These are phyloP conservation scores for Ophiosphaerella korrae DNA, from an alignment of 2,329 filamentous ascomycete species.

Conservation along the genomic window DNA sequence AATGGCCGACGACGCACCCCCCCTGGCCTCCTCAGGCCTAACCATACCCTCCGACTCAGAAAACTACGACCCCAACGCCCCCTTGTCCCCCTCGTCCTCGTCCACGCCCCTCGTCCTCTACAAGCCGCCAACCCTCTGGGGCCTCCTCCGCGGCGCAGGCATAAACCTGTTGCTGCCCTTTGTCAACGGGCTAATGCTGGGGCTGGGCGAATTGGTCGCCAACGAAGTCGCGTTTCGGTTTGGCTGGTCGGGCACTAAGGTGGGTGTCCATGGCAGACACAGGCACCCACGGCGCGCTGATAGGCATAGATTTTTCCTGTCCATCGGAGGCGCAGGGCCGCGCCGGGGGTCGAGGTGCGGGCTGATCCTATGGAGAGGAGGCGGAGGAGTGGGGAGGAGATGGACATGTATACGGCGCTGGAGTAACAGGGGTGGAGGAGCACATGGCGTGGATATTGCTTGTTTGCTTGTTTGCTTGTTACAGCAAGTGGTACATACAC, in stretches of 20 bases:
- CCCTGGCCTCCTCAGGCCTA: constrained; percentile 73
- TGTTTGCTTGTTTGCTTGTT: too few species aligned
- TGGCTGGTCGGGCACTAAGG: constrained; percentile 94
- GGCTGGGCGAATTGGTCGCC: constrained; percentile 94
- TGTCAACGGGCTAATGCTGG: constrained; percentile 97
- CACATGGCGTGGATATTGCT: too few species aligned
- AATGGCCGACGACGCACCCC: constrained; percentile 44
- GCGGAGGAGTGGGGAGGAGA: constrained; percentile 56
- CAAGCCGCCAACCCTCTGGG: constrained; percentile 85
- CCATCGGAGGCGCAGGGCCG: constrained; percentile 68
- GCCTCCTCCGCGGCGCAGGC: constrained; percentile 81
- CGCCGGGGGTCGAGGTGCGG: constrained; percentile 81
- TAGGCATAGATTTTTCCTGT: constrained; percentile 60
- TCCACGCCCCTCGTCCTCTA: constrained; percentile 81
- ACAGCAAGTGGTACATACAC: too few species aligned
- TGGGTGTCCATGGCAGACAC: constrained; percentile 51
- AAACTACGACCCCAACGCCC: constrained; percentile 72
- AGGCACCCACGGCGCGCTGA: too few species aligned
- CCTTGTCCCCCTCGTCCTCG: constrained; percentile 64
- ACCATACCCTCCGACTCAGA: constrained; percentile 84
- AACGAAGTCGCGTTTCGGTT: constrained; percentile 93
- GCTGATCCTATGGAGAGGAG: constrained; percentile 66
- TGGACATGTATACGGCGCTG: constrained; percentile 71
- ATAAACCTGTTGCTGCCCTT: constrained; percentile 97
- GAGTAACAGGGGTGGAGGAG: constrained; percentile 57